Base-by-base conservation (phyloP, 2,329 filamentous ascomycete genomes). In the Claviceps pazoutovae region DNA sequence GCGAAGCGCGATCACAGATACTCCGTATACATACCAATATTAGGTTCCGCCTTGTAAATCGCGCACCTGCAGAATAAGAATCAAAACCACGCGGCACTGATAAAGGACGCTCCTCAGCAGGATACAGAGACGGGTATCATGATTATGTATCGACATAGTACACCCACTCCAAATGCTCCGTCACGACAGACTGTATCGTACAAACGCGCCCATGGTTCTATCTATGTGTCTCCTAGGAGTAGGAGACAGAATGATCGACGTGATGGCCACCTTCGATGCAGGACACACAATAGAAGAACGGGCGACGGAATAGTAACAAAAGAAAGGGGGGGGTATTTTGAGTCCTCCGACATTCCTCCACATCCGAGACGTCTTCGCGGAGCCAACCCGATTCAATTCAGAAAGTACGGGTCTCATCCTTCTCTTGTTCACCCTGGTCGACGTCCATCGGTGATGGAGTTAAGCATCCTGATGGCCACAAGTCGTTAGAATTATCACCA, bases 381-480 rank as follows among this genome's bases (percentile, higher is more conserved):
- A 8, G 30, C 41, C 7, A 34, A 17, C n/a, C n/a, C 43, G 14
- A 14, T 30, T 46, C 44, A 26, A n/a, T 36, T 8, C 3, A 17
- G n/a, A 46, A 34, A 5, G 26, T 30, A 30, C 11, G 4, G 11
- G 19, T 5, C 36, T 9, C 17, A 34, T 47, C 42, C 30, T 19
- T 38, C 37, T 21, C 23, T 34, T 17, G 39, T 23, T 53, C 47
- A 58, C n/a, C 38, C 51, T 50, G 50, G 37, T 38, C 57, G 54
- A 37, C 53, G 46, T 17, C 52, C 34, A 51, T 61, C 56, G 49
- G 59, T 61, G 19, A 62, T 58, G 46, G 57, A 61, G 48, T 55
- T 58, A 47, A 62, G 54, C 38, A 59, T 42, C 47, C 56, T 62
- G 36, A 48, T 36, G 14, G 36, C 5, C 14, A n/a, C 19, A 50